Conservation (phyloP, 345 rosid genomes). For the Corchorus olitorius region DNA sequence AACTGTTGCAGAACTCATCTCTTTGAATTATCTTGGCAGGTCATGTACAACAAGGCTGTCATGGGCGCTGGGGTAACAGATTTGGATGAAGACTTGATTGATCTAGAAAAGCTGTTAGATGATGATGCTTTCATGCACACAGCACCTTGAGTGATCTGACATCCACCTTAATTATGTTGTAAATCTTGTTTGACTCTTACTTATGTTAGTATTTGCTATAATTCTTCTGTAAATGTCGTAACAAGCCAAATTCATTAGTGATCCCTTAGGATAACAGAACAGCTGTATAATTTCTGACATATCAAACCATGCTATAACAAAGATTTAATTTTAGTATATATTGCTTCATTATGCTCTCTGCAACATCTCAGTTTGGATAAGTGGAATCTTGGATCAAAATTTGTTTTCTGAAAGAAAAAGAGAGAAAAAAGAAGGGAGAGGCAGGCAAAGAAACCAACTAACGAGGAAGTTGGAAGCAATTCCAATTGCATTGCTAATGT, state of each 20-base stretch:
- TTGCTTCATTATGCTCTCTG: neutral
- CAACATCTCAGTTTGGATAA: neutral
- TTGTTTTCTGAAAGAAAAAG: neutral
- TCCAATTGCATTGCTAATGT: constrained; percentile 25
- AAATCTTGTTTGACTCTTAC: neutral
- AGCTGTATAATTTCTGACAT: neutral
- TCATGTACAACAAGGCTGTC: constrained; percentile 32
- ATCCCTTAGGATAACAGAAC: neutral
- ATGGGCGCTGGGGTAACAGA: constrained; percentile 41
- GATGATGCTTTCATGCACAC: constrained; percentile 51
- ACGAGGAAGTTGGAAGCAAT: neutral
- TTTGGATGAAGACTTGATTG: constrained; percentile 57
- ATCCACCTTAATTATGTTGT: constrained; percentile 9
- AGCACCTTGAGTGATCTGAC: constrained; percentile 31
- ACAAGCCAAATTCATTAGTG: neutral
- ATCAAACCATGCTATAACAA: neutral
- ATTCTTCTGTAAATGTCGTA: constrained; percentile 25
- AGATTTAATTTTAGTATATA: neutral
- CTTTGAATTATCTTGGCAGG: constrained; percentile 34
- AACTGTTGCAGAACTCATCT: neutral
- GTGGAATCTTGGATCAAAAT: neutral
- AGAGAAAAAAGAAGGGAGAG: neutral
- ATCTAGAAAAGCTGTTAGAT: constrained; percentile 54
- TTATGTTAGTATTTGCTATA: neutral
- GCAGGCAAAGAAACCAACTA: neutral